These are phyloP conservation scores for Ocimum tenuiflorum DNA, from an alignment of 257 asterid genomes.

Conservation along the genomic window DNA sequence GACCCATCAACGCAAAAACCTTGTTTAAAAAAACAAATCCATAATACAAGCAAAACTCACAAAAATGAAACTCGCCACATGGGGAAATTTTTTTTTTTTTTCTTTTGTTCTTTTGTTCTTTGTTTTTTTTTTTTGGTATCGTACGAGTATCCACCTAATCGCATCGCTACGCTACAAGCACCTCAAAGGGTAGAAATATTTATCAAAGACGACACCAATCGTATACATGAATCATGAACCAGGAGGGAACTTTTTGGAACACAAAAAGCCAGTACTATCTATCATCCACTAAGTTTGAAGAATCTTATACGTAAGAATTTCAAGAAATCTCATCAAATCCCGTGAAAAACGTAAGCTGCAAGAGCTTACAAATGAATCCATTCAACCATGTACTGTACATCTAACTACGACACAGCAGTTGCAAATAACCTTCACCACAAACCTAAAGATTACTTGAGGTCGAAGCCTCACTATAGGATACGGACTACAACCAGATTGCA, in stretches of 20 bases:
- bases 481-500: neutral
- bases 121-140: too few relatives aligned
- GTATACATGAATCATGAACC: too few relatives aligned
- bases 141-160: too few relatives aligned
- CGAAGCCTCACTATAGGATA: neutral
- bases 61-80: neutral
- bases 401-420: conserved; percentile 12
- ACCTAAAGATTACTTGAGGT: neutral
- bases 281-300: too few relatives aligned
- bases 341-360: too few relatives aligned
- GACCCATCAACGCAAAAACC: neutral
- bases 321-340: neutral
- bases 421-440: neutral
- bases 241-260: too few relatives aligned
- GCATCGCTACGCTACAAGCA: too few relatives aligned
- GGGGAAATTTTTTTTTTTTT: too few relatives aligned
- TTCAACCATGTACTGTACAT: conserved; percentile 6
- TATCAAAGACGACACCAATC: too few relatives aligned
- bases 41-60: neutral
- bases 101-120: too few relatives aligned
- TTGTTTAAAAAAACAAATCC: neutral
- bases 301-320: neutral
- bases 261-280: too few relatives aligned
- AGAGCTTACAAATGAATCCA: conserved; percentile 16
- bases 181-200: too few relatives aligned